These are phyloP conservation scores for Oidiodendron maius DNA, from an alignment of 495 filamentous ascomycete species.

Conservation along the genomic window DNA sequence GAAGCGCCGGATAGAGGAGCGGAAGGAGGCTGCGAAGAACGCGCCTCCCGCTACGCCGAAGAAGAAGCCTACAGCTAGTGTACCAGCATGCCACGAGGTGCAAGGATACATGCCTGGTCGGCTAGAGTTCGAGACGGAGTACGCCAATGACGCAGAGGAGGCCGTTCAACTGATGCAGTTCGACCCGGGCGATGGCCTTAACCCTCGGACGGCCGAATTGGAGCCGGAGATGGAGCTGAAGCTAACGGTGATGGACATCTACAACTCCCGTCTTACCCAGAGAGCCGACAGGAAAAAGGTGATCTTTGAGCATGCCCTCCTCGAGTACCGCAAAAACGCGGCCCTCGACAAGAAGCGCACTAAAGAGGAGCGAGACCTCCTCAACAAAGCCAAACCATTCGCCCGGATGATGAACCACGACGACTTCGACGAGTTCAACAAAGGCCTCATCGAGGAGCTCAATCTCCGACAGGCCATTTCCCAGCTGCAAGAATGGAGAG, in stretches of 20 bases:
- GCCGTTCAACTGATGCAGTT: slow-evolving; percentile 98
- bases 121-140: slow-evolving; percentile 95
- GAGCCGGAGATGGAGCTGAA: slow-evolving; percentile 97
- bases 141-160: slow-evolving; percentile 96
- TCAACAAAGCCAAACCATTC: slow-evolving; percentile 92
- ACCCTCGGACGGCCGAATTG: slow-evolving; percentile 70
- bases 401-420: slow-evolving; percentile 92
- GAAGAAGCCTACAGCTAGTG: slow-evolving; percentile 89
- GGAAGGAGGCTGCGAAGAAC: slow-evolving; percentile 81
- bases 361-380: slow-evolving; percentile 85
- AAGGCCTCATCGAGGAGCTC: slow-evolving; percentile 80
- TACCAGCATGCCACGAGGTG: slow-evolving; percentile 94
- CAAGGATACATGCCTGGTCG: slow-evolving; percentile 98
- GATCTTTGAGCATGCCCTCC: slow-evolving; percentile 87
- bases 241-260: slow-evolving; percentile 97
- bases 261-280: slow-evolving; percentile 86
- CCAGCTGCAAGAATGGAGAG: slow-evolving; percentile 92
- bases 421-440: slow-evolving; percentile 82
- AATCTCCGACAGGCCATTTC: slow-evolving; percentile 84
- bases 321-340: slow-evolving; percentile 87
- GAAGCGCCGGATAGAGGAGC: slow-evolving; percentile 88
- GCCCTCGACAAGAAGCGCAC: slow-evolving; percentile 88
- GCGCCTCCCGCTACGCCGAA: slow-evolving; percentile 81
- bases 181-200: slow-evolving; percentile 88
- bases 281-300: slow-evolving; percentile 95